Conservation (phyloP, 1,284 basidiomycete genomes). For the Lentinula novae-zelandiae region DNA sequence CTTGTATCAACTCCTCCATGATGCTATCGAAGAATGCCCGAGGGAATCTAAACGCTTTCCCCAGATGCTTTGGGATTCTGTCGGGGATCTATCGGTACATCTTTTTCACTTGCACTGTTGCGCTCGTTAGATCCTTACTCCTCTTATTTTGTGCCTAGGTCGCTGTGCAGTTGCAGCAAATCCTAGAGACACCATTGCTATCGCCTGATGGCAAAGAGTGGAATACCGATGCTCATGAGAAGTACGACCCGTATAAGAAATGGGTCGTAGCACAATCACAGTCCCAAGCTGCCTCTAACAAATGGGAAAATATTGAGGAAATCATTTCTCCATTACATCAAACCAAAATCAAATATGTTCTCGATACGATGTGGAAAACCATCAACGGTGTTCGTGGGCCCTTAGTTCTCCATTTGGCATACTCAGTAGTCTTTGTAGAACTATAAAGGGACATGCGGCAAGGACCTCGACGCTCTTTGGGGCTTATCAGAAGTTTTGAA, state of each 20-base stretch:
- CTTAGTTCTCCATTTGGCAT: conserved; percentile 1
- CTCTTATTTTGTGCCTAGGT: conserved; percentile 33
- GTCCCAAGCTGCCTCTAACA: conserved; percentile 52
- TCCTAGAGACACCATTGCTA: conserved; percentile 56
- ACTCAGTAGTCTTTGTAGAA: conserved; percentile 38
- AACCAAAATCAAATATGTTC: conserved; percentile 42
- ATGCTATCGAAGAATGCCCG: conserved; percentile 66
- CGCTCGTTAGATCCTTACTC: not conserved
- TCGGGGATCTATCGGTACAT: conserved; percentile 71
- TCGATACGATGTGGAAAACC: conserved; percentile 61
- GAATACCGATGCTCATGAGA: conserved; percentile 42
- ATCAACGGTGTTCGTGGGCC: conserved; percentile 50
- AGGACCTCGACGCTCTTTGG: conserved; percentile 63
- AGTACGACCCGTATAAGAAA: conserved; percentile 52
- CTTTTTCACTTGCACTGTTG: not conserved
- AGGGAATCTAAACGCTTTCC: conserved; percentile 69
- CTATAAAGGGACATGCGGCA: conserved; percentile 47
- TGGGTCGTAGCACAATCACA: conserved; percentile 66
- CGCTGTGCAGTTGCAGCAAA: conserved; percentile 57
- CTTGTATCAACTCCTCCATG: conserved; percentile 60
- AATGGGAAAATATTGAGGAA: conserved; percentile 48
- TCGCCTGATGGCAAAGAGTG: conserved; percentile 47
- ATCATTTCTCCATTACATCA: conserved; percentile 56
- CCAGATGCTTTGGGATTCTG: conserved; percentile 70
- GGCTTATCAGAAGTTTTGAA: conserved; percentile 48